Conservation (phyloP, 2,329 filamentous ascomycete genomes). For the Colletotrichum sansevieriae region DNA sequence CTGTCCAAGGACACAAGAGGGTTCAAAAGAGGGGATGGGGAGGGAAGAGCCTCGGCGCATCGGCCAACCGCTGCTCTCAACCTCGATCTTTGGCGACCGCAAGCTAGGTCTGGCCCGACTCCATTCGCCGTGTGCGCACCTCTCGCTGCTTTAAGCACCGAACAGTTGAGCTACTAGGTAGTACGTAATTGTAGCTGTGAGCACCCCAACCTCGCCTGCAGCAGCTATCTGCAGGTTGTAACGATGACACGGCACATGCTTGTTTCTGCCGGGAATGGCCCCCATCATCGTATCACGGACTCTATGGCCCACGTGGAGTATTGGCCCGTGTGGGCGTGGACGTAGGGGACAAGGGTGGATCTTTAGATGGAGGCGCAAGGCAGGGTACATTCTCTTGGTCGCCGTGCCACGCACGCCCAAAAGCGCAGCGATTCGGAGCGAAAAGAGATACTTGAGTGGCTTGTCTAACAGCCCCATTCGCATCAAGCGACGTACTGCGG, state of each 20-base stretch:
- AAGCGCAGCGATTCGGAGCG: neutral
- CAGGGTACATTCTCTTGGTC: neutral
- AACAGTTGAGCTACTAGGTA: slow-evolving; percentile 3
- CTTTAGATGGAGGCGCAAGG: neutral
- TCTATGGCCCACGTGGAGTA: slow-evolving; percentile 38
- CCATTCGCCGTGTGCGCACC: slow-evolving; percentile 27
- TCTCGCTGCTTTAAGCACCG: slow-evolving; percentile 35
- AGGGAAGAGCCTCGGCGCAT: slow-evolving; percentile 14
- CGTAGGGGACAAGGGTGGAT: slow-evolving; percentile 14
- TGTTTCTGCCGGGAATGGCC: slow-evolving; percentile 40
- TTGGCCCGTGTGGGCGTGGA: slow-evolving; percentile 37
- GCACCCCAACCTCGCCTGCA: slow-evolving; percentile 21
- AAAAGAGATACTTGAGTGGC: slow-evolving; percentile 22
- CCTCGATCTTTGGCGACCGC: slow-evolving; percentile 19
- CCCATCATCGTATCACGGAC: slow-evolving; percentile 38
- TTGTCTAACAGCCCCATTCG: no score
- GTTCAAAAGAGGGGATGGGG: neutral
- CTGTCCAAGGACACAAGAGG: slow-evolving; percentile 1
- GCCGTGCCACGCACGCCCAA: neutral
- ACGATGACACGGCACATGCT: slow-evolving; percentile 42
- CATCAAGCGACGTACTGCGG: no score
- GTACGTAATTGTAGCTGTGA: slow-evolving; percentile 17
- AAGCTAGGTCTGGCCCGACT: slow-evolving; percentile 15
- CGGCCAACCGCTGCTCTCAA: slow-evolving; percentile 11
- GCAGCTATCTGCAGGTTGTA: slow-evolving; percentile 37